phyloP scores from a whole-genome alignment of 768 basidiomycete genomes.

The Rhodotorula babjevae region DNA sequence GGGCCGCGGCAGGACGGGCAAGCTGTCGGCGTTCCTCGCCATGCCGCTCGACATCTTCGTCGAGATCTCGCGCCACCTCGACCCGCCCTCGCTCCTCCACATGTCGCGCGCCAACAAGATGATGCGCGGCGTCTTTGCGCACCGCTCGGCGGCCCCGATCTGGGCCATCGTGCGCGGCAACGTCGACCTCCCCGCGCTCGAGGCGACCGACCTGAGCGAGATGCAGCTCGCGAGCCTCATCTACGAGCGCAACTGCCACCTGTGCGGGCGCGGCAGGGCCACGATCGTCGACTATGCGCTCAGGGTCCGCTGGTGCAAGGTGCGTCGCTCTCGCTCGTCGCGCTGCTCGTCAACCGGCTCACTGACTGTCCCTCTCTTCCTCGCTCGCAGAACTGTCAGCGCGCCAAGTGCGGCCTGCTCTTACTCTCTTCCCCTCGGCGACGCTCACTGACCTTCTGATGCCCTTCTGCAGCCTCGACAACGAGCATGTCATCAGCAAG shows the following conservation, averaged over 20 bases:
- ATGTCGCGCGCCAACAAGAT: conserved; percentile 5
- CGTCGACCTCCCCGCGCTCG: neutral
- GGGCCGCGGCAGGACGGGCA: no score
- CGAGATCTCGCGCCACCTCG: conserved; percentile 14
- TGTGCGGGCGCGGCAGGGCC: neutral
- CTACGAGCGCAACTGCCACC: neutral
- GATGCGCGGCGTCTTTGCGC: neutral
- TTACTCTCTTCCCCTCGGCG: no score
- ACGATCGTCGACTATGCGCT: neutral
- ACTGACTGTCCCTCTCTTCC: no score
- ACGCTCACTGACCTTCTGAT: no score
- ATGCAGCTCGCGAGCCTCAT: neutral
- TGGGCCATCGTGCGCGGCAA: neutral
- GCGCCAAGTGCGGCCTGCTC: neutral
- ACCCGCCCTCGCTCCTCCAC: conserved; percentile 13
- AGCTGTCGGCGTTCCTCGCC: neutral
- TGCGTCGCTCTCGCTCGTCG: neutral
- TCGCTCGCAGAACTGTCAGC: neutral
- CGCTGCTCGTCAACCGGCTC: neutral
- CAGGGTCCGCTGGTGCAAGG: neutral
- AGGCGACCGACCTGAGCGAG: conserved; percentile 2
- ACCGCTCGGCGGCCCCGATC: neutral
- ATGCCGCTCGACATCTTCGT: conserved; percentile 1
- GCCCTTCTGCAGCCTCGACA: no score
- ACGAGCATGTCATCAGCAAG: no score